Evolutionary conservation across 495 filamentous ascomycete species (phyloP), one percentile per base, ranked within the genome.

Genomic region (Penicillium manginii): DNA sequence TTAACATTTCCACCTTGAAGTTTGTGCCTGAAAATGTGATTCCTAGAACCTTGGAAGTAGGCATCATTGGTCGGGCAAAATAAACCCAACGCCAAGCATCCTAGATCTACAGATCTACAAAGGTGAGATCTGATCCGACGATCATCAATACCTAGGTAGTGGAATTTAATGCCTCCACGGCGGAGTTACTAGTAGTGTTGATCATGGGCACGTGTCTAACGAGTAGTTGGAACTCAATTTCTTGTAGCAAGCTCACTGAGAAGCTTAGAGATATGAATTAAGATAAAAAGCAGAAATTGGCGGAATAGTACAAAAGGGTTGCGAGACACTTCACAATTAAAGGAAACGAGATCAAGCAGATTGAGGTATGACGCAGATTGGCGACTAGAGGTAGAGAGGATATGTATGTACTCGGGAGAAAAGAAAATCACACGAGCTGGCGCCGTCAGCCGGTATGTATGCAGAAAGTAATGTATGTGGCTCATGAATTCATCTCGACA

Each of bases 401-500:
- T 43, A 39, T 43, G 17, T 64, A 64, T 64, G 61, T 64, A 64
- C 61, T 26, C n/a, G 48, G 56, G 50, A 8, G 9, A 39, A 26
- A 22, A 26, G 17, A 47, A 52, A 15, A 46, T 52, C 53, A 54
- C 21, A 52, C 50, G 57, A 52, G 52, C 53, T 45, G 26, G 23
- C 21, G 33, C 48, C 57, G 23, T 50, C 52, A 37, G 50, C 57
- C 57, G 48, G 54, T 59, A 64, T 57, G 43, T 51, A 59, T 59
- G 57, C 48, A 47, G 54, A 63, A 54, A 43, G 7, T 43, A 56
- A 60, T 64, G 57, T 64, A 58, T 58, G 57, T 42, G 55, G 57
- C 57, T 64, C 61, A 55, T 64, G 57, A 59, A 60, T 26, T 64
- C 61, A 50, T 64, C 50, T 56, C 53, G 45, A 59, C 57, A 54